These are phyloP conservation scores for Trametes polyzona DNA, from an alignment of 1,284 basidiomycete genomes.

Conservation along the genomic window DNA sequence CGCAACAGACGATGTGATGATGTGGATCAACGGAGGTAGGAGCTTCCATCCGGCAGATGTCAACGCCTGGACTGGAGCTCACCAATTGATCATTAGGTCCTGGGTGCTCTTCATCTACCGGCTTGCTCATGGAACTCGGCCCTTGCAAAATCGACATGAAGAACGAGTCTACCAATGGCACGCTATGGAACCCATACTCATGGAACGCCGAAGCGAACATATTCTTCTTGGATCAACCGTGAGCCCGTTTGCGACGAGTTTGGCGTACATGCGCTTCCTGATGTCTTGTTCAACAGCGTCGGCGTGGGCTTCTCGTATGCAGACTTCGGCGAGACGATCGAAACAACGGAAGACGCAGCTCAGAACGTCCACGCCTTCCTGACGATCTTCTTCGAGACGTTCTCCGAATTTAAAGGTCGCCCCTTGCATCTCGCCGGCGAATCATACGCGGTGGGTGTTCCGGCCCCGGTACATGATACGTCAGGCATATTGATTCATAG, in stretches of 20 bases:
- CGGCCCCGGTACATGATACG: too few species aligned
- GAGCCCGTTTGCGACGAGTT: slow-evolving; percentile 23
- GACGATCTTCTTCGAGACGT: slow-evolving; percentile 77
- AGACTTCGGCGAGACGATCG: slow-evolving; percentile 57
- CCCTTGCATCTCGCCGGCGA: slow-evolving; percentile 74
- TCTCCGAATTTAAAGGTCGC: slow-evolving; percentile 66
- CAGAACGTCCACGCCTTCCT: slow-evolving; percentile 74
- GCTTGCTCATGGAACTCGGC: slow-evolving; percentile 59
- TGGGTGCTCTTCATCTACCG: slow-evolving; percentile 65
- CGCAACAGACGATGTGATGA: slow-evolving; percentile 60
- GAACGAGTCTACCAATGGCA: slow-evolving; percentile 50
- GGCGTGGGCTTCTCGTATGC: slow-evolving; percentile 72
- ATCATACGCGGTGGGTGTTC: slow-evolving; percentile 57
- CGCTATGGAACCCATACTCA: slow-evolving; percentile 61
- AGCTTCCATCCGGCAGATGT: too few species aligned
- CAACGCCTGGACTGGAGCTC: too few species aligned
- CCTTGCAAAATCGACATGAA: slow-evolving; percentile 62
- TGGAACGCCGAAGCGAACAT: slow-evolving; percentile 73
- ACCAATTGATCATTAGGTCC: slow-evolving; percentile 52
- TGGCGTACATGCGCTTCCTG: background rate
- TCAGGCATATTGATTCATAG: background rate
- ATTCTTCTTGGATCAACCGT: slow-evolving; percentile 75
- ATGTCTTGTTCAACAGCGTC: slow-evolving; percentile 38
- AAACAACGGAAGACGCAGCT: slow-evolving; percentile 74
- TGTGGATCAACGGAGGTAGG: slow-evolving; percentile 73